Conservation (phyloP, 768 basidiomycete genomes). For the Tricholomella constricta region DNA sequence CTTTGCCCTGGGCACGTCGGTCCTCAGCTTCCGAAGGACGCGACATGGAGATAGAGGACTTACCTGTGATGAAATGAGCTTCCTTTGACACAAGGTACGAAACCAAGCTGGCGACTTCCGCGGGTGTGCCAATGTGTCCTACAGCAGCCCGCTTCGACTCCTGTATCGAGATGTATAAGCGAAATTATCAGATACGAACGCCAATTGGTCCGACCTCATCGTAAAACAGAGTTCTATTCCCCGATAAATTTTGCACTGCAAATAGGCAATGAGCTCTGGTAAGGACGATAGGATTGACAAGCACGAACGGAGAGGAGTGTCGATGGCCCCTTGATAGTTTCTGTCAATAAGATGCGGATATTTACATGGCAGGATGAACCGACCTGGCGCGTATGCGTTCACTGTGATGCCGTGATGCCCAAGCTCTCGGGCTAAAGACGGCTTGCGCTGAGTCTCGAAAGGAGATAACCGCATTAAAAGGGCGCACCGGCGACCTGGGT, state of each 20-base stretch:
- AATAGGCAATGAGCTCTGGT: background rate
- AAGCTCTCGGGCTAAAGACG: slow-evolving; percentile 20
- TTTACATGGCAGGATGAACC: background rate
- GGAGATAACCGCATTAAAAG: background rate
- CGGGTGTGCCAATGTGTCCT: slow-evolving; percentile 6
- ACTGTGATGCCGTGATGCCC: slow-evolving; percentile 30
- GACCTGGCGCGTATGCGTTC: slow-evolving; percentile 32
- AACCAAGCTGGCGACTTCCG: slow-evolving; percentile 19
- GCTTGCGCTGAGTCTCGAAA: background rate
- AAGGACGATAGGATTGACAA: too few species aligned
- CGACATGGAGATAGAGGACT: background rate
- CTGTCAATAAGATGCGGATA: background rate
- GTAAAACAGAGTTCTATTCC: background rate
- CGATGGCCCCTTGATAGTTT: slow-evolving; percentile 1
- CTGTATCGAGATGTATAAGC: background rate
- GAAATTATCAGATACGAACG: too few species aligned
- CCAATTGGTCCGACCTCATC: background rate
- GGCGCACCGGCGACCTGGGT: slow-evolving; percentile 26
- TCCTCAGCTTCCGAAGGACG: background rate
- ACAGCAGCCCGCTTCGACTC: background rate
- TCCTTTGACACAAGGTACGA: slow-evolving; percentile 23
- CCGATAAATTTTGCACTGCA: slow-evolving; percentile 2
- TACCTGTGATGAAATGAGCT: slow-evolving; percentile 21
- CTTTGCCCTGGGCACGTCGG: slow-evolving; percentile 9
- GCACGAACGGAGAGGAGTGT: slow-evolving; percentile 4